A percentile compares a stretch with the other conserved stretches of the same genome.
Conservation (phyloP, 805 yeast species). For the Lipomyces yamadae region DNA sequence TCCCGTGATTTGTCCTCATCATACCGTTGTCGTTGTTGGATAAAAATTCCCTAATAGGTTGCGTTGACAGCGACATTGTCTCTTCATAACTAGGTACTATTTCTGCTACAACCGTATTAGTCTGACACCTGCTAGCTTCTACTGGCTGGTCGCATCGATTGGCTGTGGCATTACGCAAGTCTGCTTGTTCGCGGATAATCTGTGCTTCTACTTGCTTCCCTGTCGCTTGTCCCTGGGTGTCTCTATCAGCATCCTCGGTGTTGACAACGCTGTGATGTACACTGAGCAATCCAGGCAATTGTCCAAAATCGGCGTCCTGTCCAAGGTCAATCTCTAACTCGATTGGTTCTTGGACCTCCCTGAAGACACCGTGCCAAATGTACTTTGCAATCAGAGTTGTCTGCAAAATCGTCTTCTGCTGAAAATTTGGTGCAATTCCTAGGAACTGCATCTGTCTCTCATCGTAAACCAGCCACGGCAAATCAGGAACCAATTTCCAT, state of each 20-base stretch:
- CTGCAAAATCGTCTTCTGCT: conserved; percentile 17
- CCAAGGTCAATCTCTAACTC: conserved; percentile 19
- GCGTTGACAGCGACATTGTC: conserved; percentile 16
- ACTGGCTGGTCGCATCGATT: not conserved
- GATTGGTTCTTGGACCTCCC: conserved; percentile 24
- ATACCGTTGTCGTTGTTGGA: conserved; percentile 1
- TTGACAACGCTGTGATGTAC: conserved; percentile 3
- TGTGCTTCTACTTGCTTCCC: conserved; percentile 3
- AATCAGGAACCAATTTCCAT: conserved; percentile 21
- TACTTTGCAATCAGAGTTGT: conserved; percentile 20
- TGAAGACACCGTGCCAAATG: conserved; percentile 22
- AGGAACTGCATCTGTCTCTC: conserved; percentile 7
- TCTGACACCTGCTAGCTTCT: conserved; percentile 1
- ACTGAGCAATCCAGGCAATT: conserved; percentile 20
- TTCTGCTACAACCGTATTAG: conserved; percentile 20
- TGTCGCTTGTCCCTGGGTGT: not conserved
- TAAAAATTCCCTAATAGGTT: conserved; percentile 3
- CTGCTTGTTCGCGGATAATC: not conserved
- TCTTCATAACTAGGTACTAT: conserved; percentile 30
- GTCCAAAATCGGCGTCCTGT: conserved; percentile 19
- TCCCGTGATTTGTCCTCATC: not conserved
- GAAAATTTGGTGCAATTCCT: conserved; percentile 28
- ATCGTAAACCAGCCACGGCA: conserved; percentile 27
- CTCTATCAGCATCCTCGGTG: not conserved
- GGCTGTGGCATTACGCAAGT: not conserved